These are phyloP conservation scores for Diaporthe batatas DNA, from an alignment of 2,329 filamentous ascomycete genomes.

Conservation along the genomic window DNA sequence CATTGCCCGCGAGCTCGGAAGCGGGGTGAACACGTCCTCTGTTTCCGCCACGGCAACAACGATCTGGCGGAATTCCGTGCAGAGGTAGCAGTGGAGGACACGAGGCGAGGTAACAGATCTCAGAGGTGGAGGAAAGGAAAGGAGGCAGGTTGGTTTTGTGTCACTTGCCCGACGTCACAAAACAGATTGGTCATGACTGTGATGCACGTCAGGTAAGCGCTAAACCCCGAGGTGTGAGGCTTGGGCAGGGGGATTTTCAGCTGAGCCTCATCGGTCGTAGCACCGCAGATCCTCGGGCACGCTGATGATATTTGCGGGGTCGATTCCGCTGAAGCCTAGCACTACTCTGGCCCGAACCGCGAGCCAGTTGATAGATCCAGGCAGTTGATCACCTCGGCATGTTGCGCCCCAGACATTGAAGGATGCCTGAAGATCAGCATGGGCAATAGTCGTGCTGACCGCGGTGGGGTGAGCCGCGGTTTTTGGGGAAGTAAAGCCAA, in stretches of 20 bases:
- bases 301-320: slow-evolving; percentile 16
- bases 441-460: background rate
- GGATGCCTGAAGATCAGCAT: no score
- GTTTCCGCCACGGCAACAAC: background rate
- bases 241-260: slow-evolving; percentile 40
- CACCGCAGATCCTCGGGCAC: slow-evolving; percentile 28
- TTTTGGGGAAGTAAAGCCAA: background rate
- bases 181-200: slow-evolving; percentile 9
- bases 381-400: background rate
- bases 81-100: background rate
- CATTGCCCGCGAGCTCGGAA: background rate
- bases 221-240: slow-evolving; percentile 37
- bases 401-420: background rate
- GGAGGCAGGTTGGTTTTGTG: background rate
- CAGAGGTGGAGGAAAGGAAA: background rate
- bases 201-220: slow-evolving; percentile 40
- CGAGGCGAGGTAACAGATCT: background rate
- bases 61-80: background rate
- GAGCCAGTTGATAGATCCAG: background rate
- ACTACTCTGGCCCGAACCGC: background rate
- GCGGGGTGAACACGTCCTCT: background rate
- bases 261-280: slow-evolving; percentile 40
- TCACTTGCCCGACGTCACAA: slow-evolving; percentile 32
- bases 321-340: slow-evolving; percentile 6
- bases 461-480: background rate